Evolutionary conservation across 1,139 yeast species (phyloP), one percentile per base, ranked within the genome.

Genomic region (Geotrichum klebahnii): DNA sequence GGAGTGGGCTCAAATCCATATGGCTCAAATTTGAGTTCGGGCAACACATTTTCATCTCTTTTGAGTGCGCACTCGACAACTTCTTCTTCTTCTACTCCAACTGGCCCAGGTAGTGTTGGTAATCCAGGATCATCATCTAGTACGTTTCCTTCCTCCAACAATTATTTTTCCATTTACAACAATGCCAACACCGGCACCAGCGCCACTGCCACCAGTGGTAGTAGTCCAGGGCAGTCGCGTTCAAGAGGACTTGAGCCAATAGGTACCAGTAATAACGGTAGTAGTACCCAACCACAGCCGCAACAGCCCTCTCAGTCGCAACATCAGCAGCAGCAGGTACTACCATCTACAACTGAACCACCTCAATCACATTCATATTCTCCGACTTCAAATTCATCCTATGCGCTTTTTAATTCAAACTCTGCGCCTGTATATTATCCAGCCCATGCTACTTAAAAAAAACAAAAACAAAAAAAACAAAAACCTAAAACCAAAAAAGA

Each of bases 351-450:
- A 37, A 20, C 41, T 9, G 16, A 20, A 16, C 19, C 41, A 12
- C 17, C 28, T 12, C 8, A n/a, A 32, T 12, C 12, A 12, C 10
- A 33, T 10, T 24, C 20, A 2, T 26, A 12, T 14, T 26, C 22
- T 14, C 33, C 33, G 20, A 26, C 16, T 38, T 12, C 19, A 14
- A 24, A 23, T 10, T 37, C 26, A n/a, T n/a, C n/a, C n/a, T n/a
- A n/a, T 12, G n/a, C 31, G 17, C 24, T 22, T 23, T 37, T 37
- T 19, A 10, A 22, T 23, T 12, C 28, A n/a, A 22, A 22, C 17
- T 8, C 31, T 10, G 26, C 41, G 3, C 41, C 41, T 2, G 26
- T 37, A 17, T 37, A 37, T 14, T 37, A 37, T 37, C 41, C 41
- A 4, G 41, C 41, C 14, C 28, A 23, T 22, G 41, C 41, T 9